Percentiles rank a stretch among this genome's conserved stretches.
Conservation (phyloP, 257 asterid species). For the Misopates orontium region DNA sequence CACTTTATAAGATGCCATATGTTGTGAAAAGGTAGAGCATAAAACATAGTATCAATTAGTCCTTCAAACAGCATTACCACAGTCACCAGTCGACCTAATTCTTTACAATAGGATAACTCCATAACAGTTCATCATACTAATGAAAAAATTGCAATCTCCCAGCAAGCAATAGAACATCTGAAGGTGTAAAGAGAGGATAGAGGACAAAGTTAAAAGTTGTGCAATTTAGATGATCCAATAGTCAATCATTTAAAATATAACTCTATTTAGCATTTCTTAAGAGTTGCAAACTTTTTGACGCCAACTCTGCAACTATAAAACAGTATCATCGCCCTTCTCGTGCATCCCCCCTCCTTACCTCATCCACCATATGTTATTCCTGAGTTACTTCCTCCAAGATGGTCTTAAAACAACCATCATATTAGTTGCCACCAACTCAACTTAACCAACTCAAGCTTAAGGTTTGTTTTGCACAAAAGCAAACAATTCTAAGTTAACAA, state of each 20-base stretch:
- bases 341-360: not conserved
- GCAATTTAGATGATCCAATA: not conserved
- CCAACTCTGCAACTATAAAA: not conserved
- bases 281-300: not conserved
- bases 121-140: not conserved
- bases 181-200: not conserved
- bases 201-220: not conserved
- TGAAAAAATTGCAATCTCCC: conserved; percentile 8
- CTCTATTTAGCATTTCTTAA: not conserved
- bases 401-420: not conserved
- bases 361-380: not conserved
- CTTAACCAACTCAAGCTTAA: not conserved
- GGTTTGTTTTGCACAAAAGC: not conserved
- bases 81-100: conserved; percentile 9
- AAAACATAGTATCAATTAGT: not conserved
- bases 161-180: not conserved
- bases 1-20: conserved; percentile 1
- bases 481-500: not conserved
- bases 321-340: not conserved
- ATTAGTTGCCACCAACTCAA: not conserved
- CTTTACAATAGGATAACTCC: not conserved
- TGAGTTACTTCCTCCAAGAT: conserved; percentile 9
- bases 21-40: not conserved
- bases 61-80: conserved; percentile 12
- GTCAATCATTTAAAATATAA: not conserved